Base-by-base conservation (phyloP, 768 basidiomycete genomes). In the Dentipellis sp. region DNA sequence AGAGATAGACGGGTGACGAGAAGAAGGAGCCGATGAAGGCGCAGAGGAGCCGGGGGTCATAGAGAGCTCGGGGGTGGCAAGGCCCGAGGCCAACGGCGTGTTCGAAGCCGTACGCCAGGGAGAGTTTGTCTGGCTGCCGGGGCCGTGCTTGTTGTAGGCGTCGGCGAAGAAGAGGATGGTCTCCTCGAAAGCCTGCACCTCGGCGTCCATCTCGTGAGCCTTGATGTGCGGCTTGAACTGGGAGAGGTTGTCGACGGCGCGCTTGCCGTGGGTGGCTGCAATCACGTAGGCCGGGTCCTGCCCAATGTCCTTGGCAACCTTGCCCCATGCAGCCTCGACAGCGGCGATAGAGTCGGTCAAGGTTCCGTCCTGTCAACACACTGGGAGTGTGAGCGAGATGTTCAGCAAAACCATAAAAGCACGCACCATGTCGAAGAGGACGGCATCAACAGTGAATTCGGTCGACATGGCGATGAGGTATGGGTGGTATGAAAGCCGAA, bases 181-280 rank as follows among this genome's bases (percentile, higher is more conserved):
- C 60, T 80, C 73, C 67, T 87, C 84, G 60, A 86, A 86, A 19
- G 72, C 71, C 21, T 74, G 70, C 1, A 84, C 81, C 57, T 79
- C 82, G 34, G 59, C 67, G 62, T 80, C 79, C 74, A 84, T 78
- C 66, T 83, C 78, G 67, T 81, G 74, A n/a, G 65, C 50, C 61
- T 73, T 73, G 63, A 84, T 79, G 34, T 75, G 65, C 0, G 83
- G 82, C 63, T 79, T 82, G 72, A 82, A 82, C 52, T 75, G 72
- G 7, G 76, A 66, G 59, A 88, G 79, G 69, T 88, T 89, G 72
- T 88, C 86, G 64, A 85, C 74, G 11, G 86, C 86, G 59, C 86
- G 82, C 65, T 86, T 83, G 64, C 86, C 86, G 67, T 89, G 86
- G n/a, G 86, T 88, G 45, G 83, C 82, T 9, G 80, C 82, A 63